Base-by-base conservation (phyloP, 1,284 basidiomycete species). In the Apiotrichum brassicae region DNA sequence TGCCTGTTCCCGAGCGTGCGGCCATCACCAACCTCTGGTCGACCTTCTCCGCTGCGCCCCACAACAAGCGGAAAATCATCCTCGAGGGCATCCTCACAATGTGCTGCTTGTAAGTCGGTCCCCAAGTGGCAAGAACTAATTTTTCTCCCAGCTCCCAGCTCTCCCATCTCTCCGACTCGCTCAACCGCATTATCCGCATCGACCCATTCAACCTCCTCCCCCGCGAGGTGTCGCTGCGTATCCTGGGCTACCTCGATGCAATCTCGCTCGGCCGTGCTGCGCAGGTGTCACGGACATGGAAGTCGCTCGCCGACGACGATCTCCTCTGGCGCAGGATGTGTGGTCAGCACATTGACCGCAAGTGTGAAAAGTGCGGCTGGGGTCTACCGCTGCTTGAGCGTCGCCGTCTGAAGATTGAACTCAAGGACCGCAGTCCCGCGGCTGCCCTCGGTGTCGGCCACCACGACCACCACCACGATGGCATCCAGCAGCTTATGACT, bases 61-160 rank as follows among this genome's bases (percentile, higher is more conserved):
- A 95, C 64, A 82, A 86, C 11, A 83, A 89, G 30, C 82, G 94
- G 35, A 87, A 88, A 35, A 82, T 98, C 65, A 97, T 98, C 66
- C 84, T 99, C 40, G 90, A 91, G 65, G 94, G 94, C 26, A 81
- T 99, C 53, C 83, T 99, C 61, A 97, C 95, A n/a, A 98, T 98
- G 89, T 98, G 94, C 73, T 98, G 94, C 75, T 97, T 95, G 73
- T 73, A 43, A 61, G 71, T 69, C 2, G 13, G 28, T 9, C 28
- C 28, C 14, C n/a, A 14, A 14, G 28, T 30, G 7, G 28, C 28
- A 7, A 14, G 13, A 13, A 26, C n/a, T 26, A 25, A 18, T 8
- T 14, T 30, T 26, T 16, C 46, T 12, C 18, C 2, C 51, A 75
- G 73, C 60, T 75, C 90, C 34, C 94, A 97, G 66, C 84, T 98